These are phyloP conservation scores for Boeremia exigua DNA, from an alignment of 2,329 filamentous ascomycete genomes.

Conservation along the genomic window DNA sequence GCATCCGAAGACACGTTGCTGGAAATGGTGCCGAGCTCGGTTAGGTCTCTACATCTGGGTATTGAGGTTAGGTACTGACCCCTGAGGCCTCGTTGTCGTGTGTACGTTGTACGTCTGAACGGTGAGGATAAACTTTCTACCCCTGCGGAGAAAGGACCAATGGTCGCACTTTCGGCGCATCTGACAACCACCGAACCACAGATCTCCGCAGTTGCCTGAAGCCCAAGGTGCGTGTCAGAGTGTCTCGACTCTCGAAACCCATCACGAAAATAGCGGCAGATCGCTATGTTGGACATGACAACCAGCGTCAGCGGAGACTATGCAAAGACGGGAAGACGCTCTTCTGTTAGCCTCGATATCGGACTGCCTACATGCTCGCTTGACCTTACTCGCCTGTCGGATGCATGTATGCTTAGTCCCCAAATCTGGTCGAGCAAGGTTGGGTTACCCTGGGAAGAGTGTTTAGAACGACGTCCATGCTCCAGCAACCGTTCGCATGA, in stretches of 20 bases:
- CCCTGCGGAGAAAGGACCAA: constrained; percentile 1
- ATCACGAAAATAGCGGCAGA: constrained; percentile 10
- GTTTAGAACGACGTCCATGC: constrained; percentile 9
- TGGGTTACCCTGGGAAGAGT: constrained; percentile 4
- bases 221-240: constrained; percentile 3
- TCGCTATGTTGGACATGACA: constrained; percentile 7
- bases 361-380: constrained; percentile 20
- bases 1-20: constrained; percentile 2
- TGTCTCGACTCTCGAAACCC: constrained; percentile 6
- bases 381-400: constrained; percentile 24
- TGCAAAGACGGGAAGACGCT: constrained; percentile 7
- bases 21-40: constrained; percentile 6
- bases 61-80: not conserved
- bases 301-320: not conserved
- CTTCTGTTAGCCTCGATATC: constrained; percentile 10
- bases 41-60: constrained; percentile 1
- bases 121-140: constrained; percentile 5
- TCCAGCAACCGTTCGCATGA: constrained; percentile 24
- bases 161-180: constrained; percentile 7
- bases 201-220: constrained; percentile 5
- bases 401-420: constrained; percentile 23
- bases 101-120: constrained; percentile 2
- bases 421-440: constrained; percentile 15
- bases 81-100: constrained; percentile 3
- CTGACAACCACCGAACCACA: constrained; percentile 7